Conservation (phyloP, 179 eudicot species). For the Amaranthus tricolor region DNA sequence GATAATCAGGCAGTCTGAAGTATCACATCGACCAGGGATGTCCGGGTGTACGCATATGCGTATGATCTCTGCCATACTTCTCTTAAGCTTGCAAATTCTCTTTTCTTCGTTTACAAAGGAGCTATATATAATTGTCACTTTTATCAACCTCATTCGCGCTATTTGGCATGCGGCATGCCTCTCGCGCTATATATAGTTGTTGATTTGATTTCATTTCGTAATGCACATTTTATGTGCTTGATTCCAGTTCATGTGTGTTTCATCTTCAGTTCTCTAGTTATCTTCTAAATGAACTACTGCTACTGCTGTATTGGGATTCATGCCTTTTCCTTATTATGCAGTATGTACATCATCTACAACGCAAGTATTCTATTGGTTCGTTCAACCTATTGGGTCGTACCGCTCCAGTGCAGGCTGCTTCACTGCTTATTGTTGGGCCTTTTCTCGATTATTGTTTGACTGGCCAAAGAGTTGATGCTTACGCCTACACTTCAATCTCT, state of each 20-base stretch:
- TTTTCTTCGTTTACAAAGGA: too few relatives aligned
- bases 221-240: not conserved
- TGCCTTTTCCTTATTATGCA: slow-evolving; percentile 27
- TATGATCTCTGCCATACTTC: too few relatives aligned
- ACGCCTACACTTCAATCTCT: slow-evolving; percentile 37
- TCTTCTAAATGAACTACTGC: not conserved
- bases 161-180: too few relatives aligned
- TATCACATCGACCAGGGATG: too few relatives aligned
- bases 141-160: not conserved
- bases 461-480: slow-evolving; percentile 51
- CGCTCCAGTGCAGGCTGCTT: slow-evolving; percentile 82
- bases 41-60: too few relatives aligned
- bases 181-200: too few relatives aligned
- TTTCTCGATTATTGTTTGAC: slow-evolving; percentile 68
- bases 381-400: slow-evolving; percentile 79
- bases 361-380: slow-evolving; percentile 70
- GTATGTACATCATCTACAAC: slow-evolving; percentile 77
- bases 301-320: not conserved
- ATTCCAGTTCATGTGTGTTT: not conserved
- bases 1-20: too few relatives aligned
- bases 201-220: not conserved
- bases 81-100: too few relatives aligned
- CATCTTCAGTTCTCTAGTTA: too few relatives aligned
- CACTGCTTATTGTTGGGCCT: slow-evolving; percentile 63
- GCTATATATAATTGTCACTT: too few relatives aligned